Evolutionary conservation across 2,329 filamentous ascomycete genomes (phyloP), one percentile per base, ranked within the genome.

Genomic region (Aspergillus alliaceus): DNA sequence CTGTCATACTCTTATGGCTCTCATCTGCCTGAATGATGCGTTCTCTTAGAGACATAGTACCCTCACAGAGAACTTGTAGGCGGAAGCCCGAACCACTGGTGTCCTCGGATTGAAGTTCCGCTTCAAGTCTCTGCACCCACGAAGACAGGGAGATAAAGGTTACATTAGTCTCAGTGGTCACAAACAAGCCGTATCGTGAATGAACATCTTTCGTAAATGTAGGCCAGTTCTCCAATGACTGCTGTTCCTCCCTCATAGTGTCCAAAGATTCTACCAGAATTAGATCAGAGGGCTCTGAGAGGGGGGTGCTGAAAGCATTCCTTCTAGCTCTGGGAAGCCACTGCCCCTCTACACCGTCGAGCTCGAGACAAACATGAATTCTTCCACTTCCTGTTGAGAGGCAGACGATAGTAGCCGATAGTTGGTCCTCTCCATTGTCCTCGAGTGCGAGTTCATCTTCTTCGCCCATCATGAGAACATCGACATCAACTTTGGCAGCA

Each of bases 261-360:
- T 80, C 73, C 22, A 81, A 58, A 0, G 76, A 77, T 59, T 81
- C 78, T 11, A 80, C 68, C 47, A 79, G 60, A 5, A 80, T 58
- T 20, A 81, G 65, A 39, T 79, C 76, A 42, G 74, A 71, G 9
- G 75, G 70, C 22, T 79, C 75, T 4, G 72, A 74, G 18, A 74
- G 55, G 34, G 77, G 76, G 12, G 74, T 71, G 25, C 67, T 71
- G 63, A 79, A 79, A 1, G 72, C 66, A 51, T 73, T 75, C 50
- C 71, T 75, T 51, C 66, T 73, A 18, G 70, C 70, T 53, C 74
- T 77, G 1, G 85, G 85, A 7, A 88, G 77, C 86, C 86, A 88
- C 64, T 85, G 82, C 7, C 83, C 85, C 62, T 86, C 80, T 2
- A 88, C 79, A 0, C 84, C 85, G 51, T 86, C 82, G 31, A 87